Evolutionary conservation across 495 filamentous ascomycete species (phyloP).

Genomic region (Oidiodendron maius): DNA sequence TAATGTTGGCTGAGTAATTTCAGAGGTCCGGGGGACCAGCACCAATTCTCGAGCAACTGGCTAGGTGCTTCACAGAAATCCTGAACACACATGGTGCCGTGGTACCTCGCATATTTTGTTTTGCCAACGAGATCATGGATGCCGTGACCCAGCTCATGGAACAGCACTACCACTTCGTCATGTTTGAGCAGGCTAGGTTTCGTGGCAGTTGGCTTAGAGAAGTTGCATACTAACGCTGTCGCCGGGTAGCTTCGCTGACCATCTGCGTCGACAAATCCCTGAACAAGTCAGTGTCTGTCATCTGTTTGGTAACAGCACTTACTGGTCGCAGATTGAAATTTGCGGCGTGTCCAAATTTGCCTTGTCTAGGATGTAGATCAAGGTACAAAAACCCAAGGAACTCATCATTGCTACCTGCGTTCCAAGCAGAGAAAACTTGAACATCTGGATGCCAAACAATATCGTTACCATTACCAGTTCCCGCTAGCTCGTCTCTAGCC

Average conservation of each 20-base stretch:
- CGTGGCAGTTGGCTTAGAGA: slow-evolving; percentile 49
- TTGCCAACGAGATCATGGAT: slow-evolving; percentile 52
- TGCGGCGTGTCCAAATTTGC: slow-evolving; percentile 53
- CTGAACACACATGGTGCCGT: slow-evolving; percentile 48
- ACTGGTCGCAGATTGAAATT: slow-evolving; percentile 71
- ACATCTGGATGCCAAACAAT: slow-evolving; percentile 71
- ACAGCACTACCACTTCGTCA: slow-evolving; percentile 53
- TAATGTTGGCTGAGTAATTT: slow-evolving; percentile 44
- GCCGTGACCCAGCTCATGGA: slow-evolving; percentile 58
- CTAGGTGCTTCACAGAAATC: slow-evolving; percentile 58
- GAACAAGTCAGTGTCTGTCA: slow-evolving; percentile 24
- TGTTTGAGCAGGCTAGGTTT: slow-evolving; percentile 55
- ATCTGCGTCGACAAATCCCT: slow-evolving; percentile 25
- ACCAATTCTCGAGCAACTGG: slow-evolving; percentile 63
- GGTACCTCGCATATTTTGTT: slow-evolving; percentile 46
- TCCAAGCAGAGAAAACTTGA: slow-evolving; percentile 64
- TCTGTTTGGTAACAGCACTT: not conserved
- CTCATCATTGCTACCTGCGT: slow-evolving; percentile 58
- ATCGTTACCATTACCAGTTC: slow-evolving; percentile 54
- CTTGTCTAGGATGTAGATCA: slow-evolving; percentile 59
- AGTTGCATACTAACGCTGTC: slow-evolving; percentile 56
- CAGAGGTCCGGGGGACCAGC: slow-evolving; percentile 49
- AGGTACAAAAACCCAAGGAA: slow-evolving; percentile 71
- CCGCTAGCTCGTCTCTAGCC: slow-evolving; percentile 48
- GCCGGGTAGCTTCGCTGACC: slow-evolving; percentile 50